Evolutionary conservation across 345 rosid genomes (phyloP).

Genomic region (Gossypium anomalum): DNA sequence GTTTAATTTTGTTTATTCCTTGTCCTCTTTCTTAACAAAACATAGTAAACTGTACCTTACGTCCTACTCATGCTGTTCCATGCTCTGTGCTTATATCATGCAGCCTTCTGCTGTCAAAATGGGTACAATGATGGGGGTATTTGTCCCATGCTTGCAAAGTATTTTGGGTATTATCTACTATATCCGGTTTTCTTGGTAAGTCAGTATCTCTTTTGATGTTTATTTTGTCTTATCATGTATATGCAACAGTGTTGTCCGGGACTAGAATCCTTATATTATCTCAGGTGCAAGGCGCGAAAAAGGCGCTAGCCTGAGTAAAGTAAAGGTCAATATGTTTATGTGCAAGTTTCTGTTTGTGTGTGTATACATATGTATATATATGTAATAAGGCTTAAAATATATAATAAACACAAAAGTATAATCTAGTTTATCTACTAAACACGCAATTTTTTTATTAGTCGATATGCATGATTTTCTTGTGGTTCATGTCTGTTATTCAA

Average conservation of each 20-base stretch:
- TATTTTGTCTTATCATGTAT: not conserved
- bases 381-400: not conserved
- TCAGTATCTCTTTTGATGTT: not conserved
- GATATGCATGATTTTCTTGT: not conserved
- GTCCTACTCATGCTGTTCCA: conserved; percentile 21
- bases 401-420: not conserved
- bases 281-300: not conserved
- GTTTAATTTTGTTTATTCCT: not conserved
- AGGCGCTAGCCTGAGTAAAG: not conserved
- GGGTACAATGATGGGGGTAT: conserved; percentile 99
- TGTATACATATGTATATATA: not conserved
- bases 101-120: conserved; percentile 73
- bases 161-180: conserved; percentile 97
- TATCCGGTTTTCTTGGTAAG: conserved; percentile 96
- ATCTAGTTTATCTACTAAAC: not conserved
- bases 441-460: not conserved
- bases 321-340: not conserved
- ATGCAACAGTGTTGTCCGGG: conserved; percentile 12
- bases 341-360: not conserved
- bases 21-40: not conserved
- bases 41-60: conserved; percentile 4
- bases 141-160: conserved; percentile 95
- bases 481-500: not conserved
- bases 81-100: conserved; percentile 31
- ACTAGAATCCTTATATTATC: not conserved